Percentiles rank a stretch among this genome's conserved stretches.
phyloP scores from a whole-genome alignment of 2,329 filamentous ascomycete genomes.

The Xylariaceae sp. region DNA sequence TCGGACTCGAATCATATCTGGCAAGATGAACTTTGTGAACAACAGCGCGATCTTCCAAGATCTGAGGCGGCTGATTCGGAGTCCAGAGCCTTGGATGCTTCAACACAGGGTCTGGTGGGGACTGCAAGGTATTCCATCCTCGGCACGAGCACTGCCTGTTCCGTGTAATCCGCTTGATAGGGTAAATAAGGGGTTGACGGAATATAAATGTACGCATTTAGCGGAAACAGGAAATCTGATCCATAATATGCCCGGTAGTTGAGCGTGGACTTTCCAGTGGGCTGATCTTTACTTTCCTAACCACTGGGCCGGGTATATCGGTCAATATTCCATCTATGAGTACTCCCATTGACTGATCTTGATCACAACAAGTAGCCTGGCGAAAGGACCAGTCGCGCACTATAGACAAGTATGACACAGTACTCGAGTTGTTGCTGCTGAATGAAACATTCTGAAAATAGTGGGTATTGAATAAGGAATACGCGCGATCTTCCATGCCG shows the following conservation, averaged over 20 bases:
- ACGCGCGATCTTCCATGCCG: constrained; percentile 13
- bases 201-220: not conserved
- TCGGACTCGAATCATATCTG: no score
- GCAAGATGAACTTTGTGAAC: no score
- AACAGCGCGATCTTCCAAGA: no score
- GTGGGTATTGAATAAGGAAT: constrained; percentile 18
- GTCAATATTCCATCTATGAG: not conserved
- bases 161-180: no score
- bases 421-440: not conserved
- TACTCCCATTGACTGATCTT: not conserved
- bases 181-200: no score
- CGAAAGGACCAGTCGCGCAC: not conserved
- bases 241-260: not conserved
- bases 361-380: not conserved
- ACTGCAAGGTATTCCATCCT: no score
- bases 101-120: no score
- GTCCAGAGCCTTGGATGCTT: no score
- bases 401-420: not conserved
- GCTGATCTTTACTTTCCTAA: not conserved
- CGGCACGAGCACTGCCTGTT: no score
- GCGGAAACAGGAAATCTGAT: not conserved
- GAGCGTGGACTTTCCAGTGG: not conserved
- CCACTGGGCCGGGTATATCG: no score
- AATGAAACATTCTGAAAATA: constrained; percentile 2
- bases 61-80: no score